Base-by-base conservation (phyloP, 768 basidiomycete genomes). In the Auricularia sp. region DNA sequence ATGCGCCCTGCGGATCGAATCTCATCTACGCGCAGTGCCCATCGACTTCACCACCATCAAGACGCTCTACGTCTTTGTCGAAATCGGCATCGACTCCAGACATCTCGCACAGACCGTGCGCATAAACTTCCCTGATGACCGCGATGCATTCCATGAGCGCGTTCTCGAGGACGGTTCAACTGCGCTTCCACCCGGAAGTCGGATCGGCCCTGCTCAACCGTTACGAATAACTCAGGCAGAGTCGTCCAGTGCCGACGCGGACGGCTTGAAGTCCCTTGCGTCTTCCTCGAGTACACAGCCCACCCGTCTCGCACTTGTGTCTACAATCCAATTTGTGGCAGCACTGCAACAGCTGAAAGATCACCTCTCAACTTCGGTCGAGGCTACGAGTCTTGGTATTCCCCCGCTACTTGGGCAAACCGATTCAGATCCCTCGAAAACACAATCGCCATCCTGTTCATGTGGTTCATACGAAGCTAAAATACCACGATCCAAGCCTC, bases 1-100 rank as follows among this genome's bases (percentile, higher is more conserved):
- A 62, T 16, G 37, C 51, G 14, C 39, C 3, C 1, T 61, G 58
- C 34, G 34, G 51, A 64, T 58, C 44, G 36, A 47, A n/a, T 29
- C 16, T 36, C 36, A 63, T 61, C 42, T 69, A 62, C 34, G 65
- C 59, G 3, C 67, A 97, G 97, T 99, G 5, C 97, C 97, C 0
- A 93, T 98, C 75, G 92, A 95, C 70, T 89, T 92, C 68, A 98
- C 94, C 0, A 83, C 84, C 3, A 89, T 98, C 73, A 97, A 92
- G 72, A 98, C 96, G 0, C 86, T 99, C 21, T 99, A 99, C 72
- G 83, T 99, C 64, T 99, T 99, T 71, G 97, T 99, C 33, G 97
- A 99, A 75, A 98, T 99, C 67, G 82, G 85, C 14, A 93, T 99
- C 70, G 97, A 99, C 74, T 86, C 90, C 0, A 68, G 75, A 0